Evolutionary conservation across 768 basidiomycete genomes (phyloP).

Genomic region (Suillus plorans): DNA sequence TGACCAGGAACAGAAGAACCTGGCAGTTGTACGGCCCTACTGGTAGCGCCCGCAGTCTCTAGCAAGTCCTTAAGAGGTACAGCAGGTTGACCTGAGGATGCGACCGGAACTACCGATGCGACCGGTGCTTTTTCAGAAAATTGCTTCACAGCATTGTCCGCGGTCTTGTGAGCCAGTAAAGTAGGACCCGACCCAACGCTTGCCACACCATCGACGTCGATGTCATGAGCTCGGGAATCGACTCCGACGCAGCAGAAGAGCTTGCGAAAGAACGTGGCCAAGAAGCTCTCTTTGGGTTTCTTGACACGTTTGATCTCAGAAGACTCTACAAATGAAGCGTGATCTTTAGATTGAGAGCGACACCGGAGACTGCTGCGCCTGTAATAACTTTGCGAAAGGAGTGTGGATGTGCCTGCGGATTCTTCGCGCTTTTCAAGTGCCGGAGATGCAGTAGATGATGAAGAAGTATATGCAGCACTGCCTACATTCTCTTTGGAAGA

Average conservation of each 20-base stretch:
- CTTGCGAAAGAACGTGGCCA: conserved; percentile 50
- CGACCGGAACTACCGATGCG: too few relatives aligned
- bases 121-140: conserved; percentile 16
- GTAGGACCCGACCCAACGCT: conserved; percentile 9
- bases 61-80: conserved; percentile 42
- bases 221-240: conserved; percentile 38
- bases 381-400: not conserved
- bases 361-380: not conserved
- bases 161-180: conserved; percentile 14
- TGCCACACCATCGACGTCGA: conserved; percentile 31
- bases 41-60: conserved; percentile 80
- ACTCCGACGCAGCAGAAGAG: conserved; percentile 57
- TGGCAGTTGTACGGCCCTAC: conserved; percentile 82
- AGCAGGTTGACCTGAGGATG: conserved; percentile 33
- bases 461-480: not conserved
- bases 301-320: not conserved
- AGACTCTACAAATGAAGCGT: not conserved
- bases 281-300: conserved; percentile 42
- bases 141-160: not conserved
- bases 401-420: not conserved
- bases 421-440: not conserved
- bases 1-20: conserved; percentile 50
- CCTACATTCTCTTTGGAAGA: conserved; percentile 3
- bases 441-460: conserved; percentile 2
- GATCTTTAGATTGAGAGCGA: conserved; percentile 1